Evolutionary conservation across 2,329 filamentous ascomycete genomes (phyloP).

Genomic region (Furcasterigmium sp.): DNA sequence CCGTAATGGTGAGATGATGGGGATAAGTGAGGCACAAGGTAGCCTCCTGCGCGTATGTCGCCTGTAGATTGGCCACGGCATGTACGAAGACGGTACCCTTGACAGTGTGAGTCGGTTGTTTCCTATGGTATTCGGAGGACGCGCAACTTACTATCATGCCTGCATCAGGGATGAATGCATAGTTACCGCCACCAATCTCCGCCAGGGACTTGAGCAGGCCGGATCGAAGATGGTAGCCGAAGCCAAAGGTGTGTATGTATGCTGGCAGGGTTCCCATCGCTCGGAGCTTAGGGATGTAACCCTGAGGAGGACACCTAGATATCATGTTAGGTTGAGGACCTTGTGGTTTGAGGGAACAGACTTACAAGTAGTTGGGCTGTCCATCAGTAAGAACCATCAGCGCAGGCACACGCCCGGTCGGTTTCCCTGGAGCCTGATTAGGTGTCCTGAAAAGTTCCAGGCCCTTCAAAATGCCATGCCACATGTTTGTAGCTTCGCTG

Average conservation of each 20-base stretch:
- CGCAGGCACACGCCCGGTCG: constrained; percentile 36
- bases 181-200: constrained; percentile 51
- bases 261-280: constrained; percentile 32
- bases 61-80: constrained; percentile 55
- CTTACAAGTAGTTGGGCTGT: constrained; percentile 44
- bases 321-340: constrained; percentile 21
- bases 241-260: constrained; percentile 48
- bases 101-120: constrained; percentile 8
- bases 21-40: constrained; percentile 36
- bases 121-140: too few relatives aligned
- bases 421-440: constrained; percentile 10
- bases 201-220: constrained; percentile 55
- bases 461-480: constrained; percentile 49
- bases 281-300: constrained; percentile 51
- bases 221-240: constrained; percentile 43
- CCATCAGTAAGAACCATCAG: constrained; percentile 52
- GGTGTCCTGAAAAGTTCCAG: constrained; percentile 38
- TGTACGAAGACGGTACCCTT: constrained; percentile 56
- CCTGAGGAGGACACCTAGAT: constrained; percentile 42
- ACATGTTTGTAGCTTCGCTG: constrained; percentile 45
- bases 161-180: constrained; percentile 56
- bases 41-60: constrained; percentile 48
- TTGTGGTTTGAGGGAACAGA: too few relatives aligned
- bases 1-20: constrained; percentile 26
- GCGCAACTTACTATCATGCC: constrained; percentile 46